These are phyloP conservation scores for Danielia oregonensis DNA, from an alignment of 805 yeast species.

Conservation along the genomic window DNA sequence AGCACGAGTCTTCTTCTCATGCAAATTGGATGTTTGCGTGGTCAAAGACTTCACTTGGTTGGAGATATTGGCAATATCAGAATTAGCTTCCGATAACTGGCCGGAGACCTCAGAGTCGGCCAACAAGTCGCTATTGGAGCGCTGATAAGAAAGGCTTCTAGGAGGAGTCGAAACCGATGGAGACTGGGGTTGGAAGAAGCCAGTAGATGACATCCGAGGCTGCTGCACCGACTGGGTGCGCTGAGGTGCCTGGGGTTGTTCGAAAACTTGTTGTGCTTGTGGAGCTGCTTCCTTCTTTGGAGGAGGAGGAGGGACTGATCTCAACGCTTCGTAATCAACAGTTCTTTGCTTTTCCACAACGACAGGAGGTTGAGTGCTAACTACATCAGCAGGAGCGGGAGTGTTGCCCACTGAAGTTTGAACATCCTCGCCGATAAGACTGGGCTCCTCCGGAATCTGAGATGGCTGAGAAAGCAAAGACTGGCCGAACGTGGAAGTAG, in stretches of 20 bases:
- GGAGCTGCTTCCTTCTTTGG: conserved; percentile 5
- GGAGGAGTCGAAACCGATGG: neutral
- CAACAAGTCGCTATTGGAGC: conserved; percentile 43
- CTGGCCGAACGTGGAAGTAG: conserved; percentile 85
- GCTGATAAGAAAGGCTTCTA: neutral
- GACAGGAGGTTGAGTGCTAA: neutral
- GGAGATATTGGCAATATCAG: conserved; percentile 82
- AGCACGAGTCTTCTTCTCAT: conserved; percentile 68
- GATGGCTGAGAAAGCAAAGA: conserved; percentile 40
- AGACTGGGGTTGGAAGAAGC: no score
- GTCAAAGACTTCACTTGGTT: conserved; percentile 80
- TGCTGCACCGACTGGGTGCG: no score
- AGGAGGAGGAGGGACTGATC: conserved; percentile 45
- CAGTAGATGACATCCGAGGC: no score
- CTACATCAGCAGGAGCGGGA: neutral
- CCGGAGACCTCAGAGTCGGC: conserved; percentile 61
- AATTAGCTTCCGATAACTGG: conserved; percentile 71
- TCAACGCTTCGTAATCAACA: conserved; percentile 49
- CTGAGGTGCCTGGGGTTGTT: neutral
- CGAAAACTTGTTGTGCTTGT: neutral
- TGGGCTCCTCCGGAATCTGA: conserved; percentile 7
- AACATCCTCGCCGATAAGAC: conserved; percentile 36
- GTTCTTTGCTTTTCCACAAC: conserved; percentile 1
- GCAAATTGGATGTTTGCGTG: conserved; percentile 65
- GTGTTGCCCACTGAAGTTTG: conserved; percentile 1